Evolutionary conservation across 768 basidiomycete species (phyloP), one percentile per base, ranked within the genome.

Genomic region (Pleurotus sapidus): DNA sequence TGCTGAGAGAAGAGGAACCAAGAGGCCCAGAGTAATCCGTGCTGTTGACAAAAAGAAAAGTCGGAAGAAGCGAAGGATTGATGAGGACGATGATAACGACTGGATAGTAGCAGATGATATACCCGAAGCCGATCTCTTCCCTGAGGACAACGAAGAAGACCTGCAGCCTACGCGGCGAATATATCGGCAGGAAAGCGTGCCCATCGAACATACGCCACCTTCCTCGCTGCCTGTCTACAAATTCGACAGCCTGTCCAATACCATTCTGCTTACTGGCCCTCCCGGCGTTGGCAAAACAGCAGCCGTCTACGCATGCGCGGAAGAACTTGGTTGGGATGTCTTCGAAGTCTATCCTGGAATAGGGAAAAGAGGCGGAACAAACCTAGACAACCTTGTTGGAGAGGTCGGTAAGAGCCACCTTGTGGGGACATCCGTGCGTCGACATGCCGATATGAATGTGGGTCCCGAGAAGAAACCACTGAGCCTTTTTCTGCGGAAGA

Each of bases 331-430:
- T 12, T 99, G 93, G 92, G 92, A 95, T 49, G 85, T 98, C 11
- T 97, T 98, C 65, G 97, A 99, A 69, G 94, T 98, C 11, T 90
- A 95, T 72, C 92, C 97, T 23, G 97, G 97, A 2, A 87, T 95
- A 51, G 95, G 95, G n/a, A 90, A 84, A 65, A 84, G 97, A 37
- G 90, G 84, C 59, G 91, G 90, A 5, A 77, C 84, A 23, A 91
- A 84, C 63, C 74, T 99, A 61, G 85, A 88, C 57, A 78, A 80
- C 57, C 79, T 95, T 60, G 84, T 98, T 47, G 97, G 97, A 12
- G 93, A 96, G 59, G 93, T 95, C 3, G 93, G 94, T 17, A 93
- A 84, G 74, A 98, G 97, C 66, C 97, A 99, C 70, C 79, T 89
- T 58, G 87, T 95, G 37, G 74, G 75, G 57, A 74, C 70, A 58